Evolutionary conservation across 2,329 filamentous ascomycete genomes (phyloP).

Genomic region (Diplocarpon mali): DNA sequence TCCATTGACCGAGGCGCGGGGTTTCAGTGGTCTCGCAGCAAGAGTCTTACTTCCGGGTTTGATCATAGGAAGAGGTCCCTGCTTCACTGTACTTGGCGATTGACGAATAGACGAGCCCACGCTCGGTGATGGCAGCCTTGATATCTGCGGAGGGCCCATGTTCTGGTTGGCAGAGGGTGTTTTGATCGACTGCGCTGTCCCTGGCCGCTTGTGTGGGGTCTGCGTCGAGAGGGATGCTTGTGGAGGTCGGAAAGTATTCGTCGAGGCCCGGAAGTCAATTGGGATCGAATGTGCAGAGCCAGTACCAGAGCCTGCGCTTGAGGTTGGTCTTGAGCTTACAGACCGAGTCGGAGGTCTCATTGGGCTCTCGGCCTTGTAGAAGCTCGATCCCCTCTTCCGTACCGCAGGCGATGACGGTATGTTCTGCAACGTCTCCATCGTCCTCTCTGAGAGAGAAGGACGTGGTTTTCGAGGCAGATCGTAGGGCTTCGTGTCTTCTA

Average conservation of each 20-base stretch:
- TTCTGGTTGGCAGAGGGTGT: conserved; percentile 26
- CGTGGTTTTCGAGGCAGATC: conserved; percentile 12
- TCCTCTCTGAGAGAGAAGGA: conserved; percentile 68
- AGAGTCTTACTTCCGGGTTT: conserved; percentile 37
- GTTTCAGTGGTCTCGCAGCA: conserved; percentile 35
- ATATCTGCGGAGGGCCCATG: conserved; percentile 8
- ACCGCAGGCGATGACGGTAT: conserved; percentile 68
- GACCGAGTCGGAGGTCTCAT: conserved; percentile 39
- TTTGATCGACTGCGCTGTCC: conserved; percentile 29
- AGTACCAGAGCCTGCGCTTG: conserved; percentile 38
- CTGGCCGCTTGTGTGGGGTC: conserved; percentile 31
- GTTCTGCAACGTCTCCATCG: conserved; percentile 71
- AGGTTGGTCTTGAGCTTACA: conserved; percentile 41
- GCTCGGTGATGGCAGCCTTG: conserved; percentile 8
- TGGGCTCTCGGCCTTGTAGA: conserved; percentile 56
- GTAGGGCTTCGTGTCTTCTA: conserved; percentile 9
- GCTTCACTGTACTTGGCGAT: conserved; percentile 26
- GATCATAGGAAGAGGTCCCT: conserved; percentile 23
- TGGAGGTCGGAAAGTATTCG: conserved; percentile 34
- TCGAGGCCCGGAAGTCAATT: conserved; percentile 34
- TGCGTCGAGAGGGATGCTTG: conserved; percentile 32
- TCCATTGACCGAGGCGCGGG: conserved; percentile 41
- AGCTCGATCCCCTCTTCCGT: conserved; percentile 55
- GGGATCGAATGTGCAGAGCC: conserved; percentile 31
- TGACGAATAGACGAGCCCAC: conserved; percentile 24